Base-by-base conservation (phyloP, 129 eudicot species). In the Flaveria brownii region DNA sequence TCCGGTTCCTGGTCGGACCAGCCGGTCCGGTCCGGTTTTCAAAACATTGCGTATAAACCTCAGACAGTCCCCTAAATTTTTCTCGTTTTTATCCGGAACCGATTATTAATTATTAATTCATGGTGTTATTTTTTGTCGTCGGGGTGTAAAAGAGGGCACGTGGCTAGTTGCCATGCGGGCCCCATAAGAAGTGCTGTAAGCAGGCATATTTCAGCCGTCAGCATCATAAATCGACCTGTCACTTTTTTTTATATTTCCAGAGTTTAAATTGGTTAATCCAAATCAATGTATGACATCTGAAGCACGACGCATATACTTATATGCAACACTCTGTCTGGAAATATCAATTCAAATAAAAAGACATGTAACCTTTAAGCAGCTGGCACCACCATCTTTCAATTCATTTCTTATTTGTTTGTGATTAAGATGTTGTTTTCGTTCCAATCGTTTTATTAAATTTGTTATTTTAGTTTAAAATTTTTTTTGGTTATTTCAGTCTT, bases 91-190 rank as follows among this genome's bases (percentile, higher is more conserved):
- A 0, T 20, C 22, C 22, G 22, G 22, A 20, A 20, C 22, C 22
- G 22, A 20, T 20, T 20, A 51, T 4, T 9, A 2, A 16, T 0
- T 56, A 17, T 18, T 23, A 25, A 23, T 60, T 60, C 10, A 60
- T 10, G 25, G 26, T 60, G 3, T 60, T 60, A 60, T 23, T 13
- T 25, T 60, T 60, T 60, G 66, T 60, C n/a, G 50, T 45, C 23
- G 69, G 59, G 71, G 9, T 60, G 41, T 78, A 78, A 60, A 33
- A 77, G 57, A 60, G 36, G 25, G 64, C 76, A 78, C 77, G 82
- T 61, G 76, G 82, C 62, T 70, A 70, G 76, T 78, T 50, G 70
- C 23, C 9, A 1, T 33, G 9, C 54, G 81, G 75, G 81, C 5
- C 82, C 76, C 39, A 46, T 1, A 17, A 70, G 50, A 60, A 39